Evolutionary conservation across 1,284 basidiomycete genomes (phyloP), one percentile per base, ranked within the genome.

Genomic region (Fomes fomentarius): DNA sequence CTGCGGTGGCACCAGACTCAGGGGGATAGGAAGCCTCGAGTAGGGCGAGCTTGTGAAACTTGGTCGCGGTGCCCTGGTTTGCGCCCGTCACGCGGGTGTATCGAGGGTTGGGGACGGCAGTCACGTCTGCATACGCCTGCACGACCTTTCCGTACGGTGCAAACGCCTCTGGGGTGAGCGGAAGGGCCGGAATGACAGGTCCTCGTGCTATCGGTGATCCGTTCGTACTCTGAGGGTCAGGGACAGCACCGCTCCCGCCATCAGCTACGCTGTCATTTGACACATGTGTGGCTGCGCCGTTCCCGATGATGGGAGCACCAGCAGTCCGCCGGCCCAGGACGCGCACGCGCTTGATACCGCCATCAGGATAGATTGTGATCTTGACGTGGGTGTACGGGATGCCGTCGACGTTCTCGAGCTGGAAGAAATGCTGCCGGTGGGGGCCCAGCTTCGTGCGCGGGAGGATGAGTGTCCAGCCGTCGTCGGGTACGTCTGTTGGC

Each of bases 311-410:
- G 51, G 57, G 24, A 24, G 30, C 47, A 37, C 11, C 11, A 4
- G 47, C 52, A 9, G 55, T 37, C 8, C 66, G 83, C 51, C 82
- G 81, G 14, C 96, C 96, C 56, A 87, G 79, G 43, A 98, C 71
- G 47, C 96, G 84, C 21, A 99, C 76, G 10, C 96, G 85, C 76
- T 99, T 99, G 69, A 98, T 79, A 21, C 96, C 96, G 44, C 96
- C 96, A 69, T 99, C 96, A 4, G 96, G 96, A 71, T 91, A 85
- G 66, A 98, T 97, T 17, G 90, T 93, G 58, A 96, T 76, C 64
- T 87, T 86, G 52, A 98, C 83, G 71, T 99, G 96, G 12, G 87
- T 94, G 71, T 86, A 95, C 15, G 78, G 70, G 50, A 73, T 74
- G 10, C 74, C 80, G 37, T 79, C 72, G 17, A 80, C 76, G 62